Conservation (phyloP, 768 basidiomycete genomes). For the Exidia glandulosa region DNA sequence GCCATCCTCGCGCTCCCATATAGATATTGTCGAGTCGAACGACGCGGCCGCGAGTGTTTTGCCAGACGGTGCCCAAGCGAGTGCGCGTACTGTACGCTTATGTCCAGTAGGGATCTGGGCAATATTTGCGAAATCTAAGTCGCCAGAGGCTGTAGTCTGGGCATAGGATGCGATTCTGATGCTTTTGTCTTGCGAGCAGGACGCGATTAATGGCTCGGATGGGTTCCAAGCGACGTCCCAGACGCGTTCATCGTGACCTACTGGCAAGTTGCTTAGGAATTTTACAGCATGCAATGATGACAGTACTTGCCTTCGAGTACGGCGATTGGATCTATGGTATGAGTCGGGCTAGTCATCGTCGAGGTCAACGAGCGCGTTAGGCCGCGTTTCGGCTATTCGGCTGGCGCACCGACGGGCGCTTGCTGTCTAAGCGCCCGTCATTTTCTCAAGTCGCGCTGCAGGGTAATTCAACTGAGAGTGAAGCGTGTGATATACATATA, state of each 20-base stretch:
- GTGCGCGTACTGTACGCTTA: constrained; percentile 70
- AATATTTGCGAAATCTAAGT: constrained; percentile 37
- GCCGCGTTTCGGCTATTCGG: too few relatives aligned
- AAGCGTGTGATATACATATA: too few relatives aligned
- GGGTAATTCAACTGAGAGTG: too few relatives aligned
- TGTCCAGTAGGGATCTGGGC: constrained; percentile 76
- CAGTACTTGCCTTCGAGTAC: too few relatives aligned
- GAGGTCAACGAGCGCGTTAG: too few relatives aligned
- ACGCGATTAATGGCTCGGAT: constrained; percentile 65
- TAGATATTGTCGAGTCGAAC: constrained; percentile 84
- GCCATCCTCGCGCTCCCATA: constrained; percentile 76
- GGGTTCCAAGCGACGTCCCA: constrained; percentile 93
- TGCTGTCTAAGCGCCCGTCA: too few relatives aligned
- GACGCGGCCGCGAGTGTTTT: constrained; percentile 80
- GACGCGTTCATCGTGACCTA: constrained; percentile 75
- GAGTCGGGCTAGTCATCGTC: too few relatives aligned
- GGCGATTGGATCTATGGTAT: too few relatives aligned
- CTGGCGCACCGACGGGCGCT: too few relatives aligned
- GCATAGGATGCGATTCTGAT: constrained; percentile 82
- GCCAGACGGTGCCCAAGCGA: constrained; percentile 88
- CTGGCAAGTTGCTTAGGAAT: too few relatives aligned
- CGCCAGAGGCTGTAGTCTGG: constrained; percentile 10
- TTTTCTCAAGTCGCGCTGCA: too few relatives aligned
- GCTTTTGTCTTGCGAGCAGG: constrained; percentile 90
- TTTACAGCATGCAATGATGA: too few relatives aligned